phyloP scores from a whole-genome alignment of 129 eudicot species.

The Scalesia atractyloides region DNA sequence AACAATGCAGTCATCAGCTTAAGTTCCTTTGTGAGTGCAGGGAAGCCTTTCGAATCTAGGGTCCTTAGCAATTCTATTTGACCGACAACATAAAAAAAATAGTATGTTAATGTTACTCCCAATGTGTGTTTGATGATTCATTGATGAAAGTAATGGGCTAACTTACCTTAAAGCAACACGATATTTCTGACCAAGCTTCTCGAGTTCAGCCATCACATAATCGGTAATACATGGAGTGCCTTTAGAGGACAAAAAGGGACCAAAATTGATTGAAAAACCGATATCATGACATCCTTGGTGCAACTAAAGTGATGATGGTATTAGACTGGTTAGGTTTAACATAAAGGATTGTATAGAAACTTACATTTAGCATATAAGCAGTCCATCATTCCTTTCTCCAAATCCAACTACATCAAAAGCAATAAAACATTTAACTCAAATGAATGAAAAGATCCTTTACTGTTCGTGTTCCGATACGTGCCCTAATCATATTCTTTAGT shows the following conservation, averaged over 20 bases:
- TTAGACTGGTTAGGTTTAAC: background rate
- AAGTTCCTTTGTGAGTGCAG: slow-evolving; percentile 93
- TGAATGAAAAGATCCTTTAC: too few relatives aligned
- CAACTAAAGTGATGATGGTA: background rate
- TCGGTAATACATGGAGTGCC: slow-evolving; percentile 99
- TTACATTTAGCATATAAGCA: slow-evolving; percentile 98
- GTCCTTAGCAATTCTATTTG: slow-evolving; percentile 89
- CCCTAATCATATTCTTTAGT: too few relatives aligned
- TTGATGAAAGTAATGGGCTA: background rate
- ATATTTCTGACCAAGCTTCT: slow-evolving; percentile 91
- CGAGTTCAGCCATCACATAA: slow-evolving; percentile 99
- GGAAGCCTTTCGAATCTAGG: slow-evolving; percentile 98
- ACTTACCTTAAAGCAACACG: slow-evolving; percentile 86
- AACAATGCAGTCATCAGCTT: slow-evolving; percentile 98
- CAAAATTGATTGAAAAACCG: background rate
- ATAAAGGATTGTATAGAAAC: slow-evolving; percentile 22
- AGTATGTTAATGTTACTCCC: background rate
- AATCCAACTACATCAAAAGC: slow-evolving; percentile 70
- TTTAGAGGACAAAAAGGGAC: slow-evolving; percentile 23
- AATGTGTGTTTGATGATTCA: background rate
- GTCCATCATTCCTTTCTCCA: slow-evolving; percentile 99
- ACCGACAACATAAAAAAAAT: slow-evolving; percentile 2
- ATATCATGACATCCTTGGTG: background rate
- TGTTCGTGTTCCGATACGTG: too few relatives aligned
- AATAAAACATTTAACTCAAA: background rate